A percentile compares a stretch with the other conserved stretches of the same genome.
These are phyloP conservation scores for Zancudomyces culisetae DNA, from an alignment of 371 early-diverging fungal genomes.

Conservation along the genomic window DNA sequence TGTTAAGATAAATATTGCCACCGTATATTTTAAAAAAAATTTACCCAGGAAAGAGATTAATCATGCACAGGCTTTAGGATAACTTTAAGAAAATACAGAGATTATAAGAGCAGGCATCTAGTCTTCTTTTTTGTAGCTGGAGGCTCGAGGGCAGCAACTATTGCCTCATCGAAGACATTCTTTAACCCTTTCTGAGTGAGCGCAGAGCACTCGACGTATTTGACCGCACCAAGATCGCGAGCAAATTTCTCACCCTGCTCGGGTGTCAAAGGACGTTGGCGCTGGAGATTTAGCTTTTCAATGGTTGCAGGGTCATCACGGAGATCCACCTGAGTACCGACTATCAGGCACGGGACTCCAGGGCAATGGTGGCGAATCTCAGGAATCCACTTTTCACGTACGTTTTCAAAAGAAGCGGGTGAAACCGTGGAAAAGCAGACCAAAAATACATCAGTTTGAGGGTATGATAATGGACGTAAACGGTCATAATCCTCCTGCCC, in stretches of 20 bases:
- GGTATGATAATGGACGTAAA: slow-evolving; percentile 84
- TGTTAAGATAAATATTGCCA: too few species aligned
- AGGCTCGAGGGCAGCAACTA: slow-evolving; percentile 93
- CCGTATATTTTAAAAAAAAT: too few species aligned
- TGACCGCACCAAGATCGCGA: slow-evolving; percentile 76
- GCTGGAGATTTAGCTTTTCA: slow-evolving; percentile 63
- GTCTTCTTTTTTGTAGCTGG: slow-evolving; percentile 58
- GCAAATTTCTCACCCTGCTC: slow-evolving; percentile 77
- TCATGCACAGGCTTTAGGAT: too few species aligned
- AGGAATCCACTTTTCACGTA: slow-evolving; percentile 76
- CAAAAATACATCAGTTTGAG: slow-evolving; percentile 86
- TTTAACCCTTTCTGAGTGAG: slow-evolving; percentile 88
- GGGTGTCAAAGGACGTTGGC: slow-evolving; percentile 58
- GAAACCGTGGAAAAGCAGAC: slow-evolving; percentile 92
- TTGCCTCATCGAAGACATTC: slow-evolving; percentile 97
- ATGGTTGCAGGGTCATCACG: slow-evolving; percentile 67
- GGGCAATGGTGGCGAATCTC: slow-evolving; percentile 95
- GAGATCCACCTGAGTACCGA: slow-evolving; percentile 91
- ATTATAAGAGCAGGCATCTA: slow-evolving; percentile 55
- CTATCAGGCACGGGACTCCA: slow-evolving; percentile 88
- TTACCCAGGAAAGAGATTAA: too few species aligned
- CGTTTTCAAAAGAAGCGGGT: slow-evolving; percentile 82
- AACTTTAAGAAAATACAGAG: slow-evolving; percentile 3
- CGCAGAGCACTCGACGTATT: slow-evolving; percentile 95
- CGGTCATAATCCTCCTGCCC: slow-evolving; percentile 95